These are phyloP conservation scores for Neurospora tetrasperma DNA, from an alignment of 495 filamentous ascomycete genomes.

Conservation along the genomic window DNA sequence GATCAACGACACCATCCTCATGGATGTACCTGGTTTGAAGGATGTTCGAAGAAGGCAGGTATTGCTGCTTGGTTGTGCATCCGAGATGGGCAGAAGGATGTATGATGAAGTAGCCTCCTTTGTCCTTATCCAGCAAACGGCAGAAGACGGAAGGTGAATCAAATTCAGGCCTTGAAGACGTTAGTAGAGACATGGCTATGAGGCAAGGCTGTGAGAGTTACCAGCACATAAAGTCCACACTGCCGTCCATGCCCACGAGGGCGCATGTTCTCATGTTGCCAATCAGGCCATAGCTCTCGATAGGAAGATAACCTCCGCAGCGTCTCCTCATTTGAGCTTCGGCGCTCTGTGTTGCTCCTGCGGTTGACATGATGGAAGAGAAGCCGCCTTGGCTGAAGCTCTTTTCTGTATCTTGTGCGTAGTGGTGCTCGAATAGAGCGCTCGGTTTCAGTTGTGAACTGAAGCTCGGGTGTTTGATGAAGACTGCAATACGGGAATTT, in stretches of 20 bases:
- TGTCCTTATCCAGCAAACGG: conserved; percentile 57
- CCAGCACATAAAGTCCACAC: conserved; percentile 70
- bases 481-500: neutral
- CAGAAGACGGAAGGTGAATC: conserved; percentile 59
- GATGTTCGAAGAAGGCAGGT: conserved; percentile 60
- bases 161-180: conserved; percentile 48
- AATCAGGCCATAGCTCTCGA: conserved; percentile 68
- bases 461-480: neutral
- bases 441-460: neutral
- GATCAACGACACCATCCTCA: conserved; percentile 58
- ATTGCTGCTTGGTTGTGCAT: conserved; percentile 56
- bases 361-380: conserved; percentile 8
- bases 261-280: conserved; percentile 73
- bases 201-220: conserved; percentile 19
- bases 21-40: conserved; percentile 61
- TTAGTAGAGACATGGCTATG: neutral
- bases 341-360: conserved; percentile 11
- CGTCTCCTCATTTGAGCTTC: conserved; percentile 19
- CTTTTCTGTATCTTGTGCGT: neutral
- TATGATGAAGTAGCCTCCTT: conserved; percentile 61
- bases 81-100: conserved; percentile 33
- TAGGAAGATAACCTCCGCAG: conserved; percentile 44
- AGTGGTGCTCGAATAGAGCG: neutral
- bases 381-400: neutral
- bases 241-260: conserved; percentile 58